These are phyloP conservation scores for Diddensiella santjacobensis DNA, from an alignment of 805 yeast species.

Conservation along the genomic window DNA sequence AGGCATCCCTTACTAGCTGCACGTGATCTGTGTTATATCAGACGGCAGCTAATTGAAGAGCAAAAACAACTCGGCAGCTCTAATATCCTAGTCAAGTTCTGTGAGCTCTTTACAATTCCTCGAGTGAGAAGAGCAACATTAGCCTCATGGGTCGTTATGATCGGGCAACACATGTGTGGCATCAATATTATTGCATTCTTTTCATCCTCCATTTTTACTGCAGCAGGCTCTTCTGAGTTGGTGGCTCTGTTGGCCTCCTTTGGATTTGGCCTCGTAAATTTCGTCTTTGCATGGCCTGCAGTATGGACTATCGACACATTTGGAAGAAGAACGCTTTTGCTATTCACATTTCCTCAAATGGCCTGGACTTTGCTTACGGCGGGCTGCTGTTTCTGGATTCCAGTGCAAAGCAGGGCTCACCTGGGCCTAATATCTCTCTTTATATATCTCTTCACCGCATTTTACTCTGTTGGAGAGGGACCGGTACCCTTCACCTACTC, in stretches of 20 bases:
- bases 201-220: slow-evolving; percentile 68
- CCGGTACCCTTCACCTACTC: slow-evolving; percentile 81
- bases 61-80: slow-evolving; percentile 53
- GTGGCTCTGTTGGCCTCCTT: slow-evolving; percentile 66
- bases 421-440: slow-evolving; percentile 67
- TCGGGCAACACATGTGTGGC: slow-evolving; percentile 89
- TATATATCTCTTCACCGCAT: slow-evolving; percentile 68
- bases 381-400: slow-evolving; percentile 69
- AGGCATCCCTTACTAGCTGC: slow-evolving; percentile 41
- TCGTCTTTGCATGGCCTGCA: slow-evolving; percentile 71
- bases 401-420: slow-evolving; percentile 42
- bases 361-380: slow-evolving; percentile 50
- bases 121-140: slow-evolving; percentile 79
- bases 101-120: slow-evolving; percentile 55
- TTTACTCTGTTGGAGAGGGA: slow-evolving; percentile 78
- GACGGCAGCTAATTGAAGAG: slow-evolving; percentile 39
- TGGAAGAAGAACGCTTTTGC: slow-evolving; percentile 61
- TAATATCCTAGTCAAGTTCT: slow-evolving; percentile 61
- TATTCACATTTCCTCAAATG: slow-evolving; percentile 47
- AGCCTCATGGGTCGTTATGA: slow-evolving; percentile 78
- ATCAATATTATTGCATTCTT: slow-evolving; percentile 83
- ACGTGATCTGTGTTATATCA: slow-evolving; percentile 46
- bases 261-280: slow-evolving; percentile 86
- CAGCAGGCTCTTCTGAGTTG: slow-evolving; percentile 50
- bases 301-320: slow-evolving; percentile 76